phyloP scores from a whole-genome alignment of 202 grass and related monocot genomes.

The Zizania palustris region DNA sequence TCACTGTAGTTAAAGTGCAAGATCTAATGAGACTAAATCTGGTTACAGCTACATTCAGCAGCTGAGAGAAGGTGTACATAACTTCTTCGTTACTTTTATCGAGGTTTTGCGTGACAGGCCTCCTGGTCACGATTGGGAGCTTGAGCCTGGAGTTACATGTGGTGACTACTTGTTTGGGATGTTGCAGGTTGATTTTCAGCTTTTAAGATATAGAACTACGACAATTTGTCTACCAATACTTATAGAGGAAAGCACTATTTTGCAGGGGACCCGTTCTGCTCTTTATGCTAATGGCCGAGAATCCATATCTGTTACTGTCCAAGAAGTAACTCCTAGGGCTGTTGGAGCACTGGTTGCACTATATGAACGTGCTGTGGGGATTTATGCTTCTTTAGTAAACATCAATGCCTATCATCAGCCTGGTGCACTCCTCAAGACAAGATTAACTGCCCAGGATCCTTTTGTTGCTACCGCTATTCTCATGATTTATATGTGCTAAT shows the following conservation, averaged over 20 bases:
- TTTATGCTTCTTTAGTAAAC: constrained; percentile 90
- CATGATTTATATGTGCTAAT: constrained; percentile 22
- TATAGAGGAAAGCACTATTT: constrained; percentile 22
- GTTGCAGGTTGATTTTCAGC: constrained; percentile 66
- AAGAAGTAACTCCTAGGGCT: constrained; percentile 91
- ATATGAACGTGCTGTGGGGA: constrained; percentile 94
- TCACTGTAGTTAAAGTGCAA: constrained; percentile 32
- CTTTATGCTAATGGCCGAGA: constrained; percentile 92
- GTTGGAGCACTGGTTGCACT: constrained; percentile 91
- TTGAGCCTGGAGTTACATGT: constrained; percentile 98
- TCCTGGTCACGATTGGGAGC: constrained; percentile 97
- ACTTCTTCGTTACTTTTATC: constrained; percentile 98
- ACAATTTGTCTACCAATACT: not conserved
- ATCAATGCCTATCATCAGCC: constrained; percentile 99
- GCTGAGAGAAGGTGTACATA: constrained; percentile 95
- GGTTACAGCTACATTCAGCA: constrained; percentile 96
- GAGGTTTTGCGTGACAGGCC: constrained; percentile 91
- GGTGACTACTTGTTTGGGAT: constrained; percentile 99
- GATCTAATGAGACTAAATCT: constrained; percentile 24
- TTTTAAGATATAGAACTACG: constrained; percentile 20
- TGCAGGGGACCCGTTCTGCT: constrained; percentile 93
- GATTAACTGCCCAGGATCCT: constrained; percentile 25
- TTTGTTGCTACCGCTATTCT: constrained; percentile 10
- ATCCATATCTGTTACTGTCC: constrained; percentile 90
- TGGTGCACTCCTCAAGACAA: constrained; percentile 50